Conservation (phyloP, 306 rosid genomes). For the Comarum palustre region DNA sequence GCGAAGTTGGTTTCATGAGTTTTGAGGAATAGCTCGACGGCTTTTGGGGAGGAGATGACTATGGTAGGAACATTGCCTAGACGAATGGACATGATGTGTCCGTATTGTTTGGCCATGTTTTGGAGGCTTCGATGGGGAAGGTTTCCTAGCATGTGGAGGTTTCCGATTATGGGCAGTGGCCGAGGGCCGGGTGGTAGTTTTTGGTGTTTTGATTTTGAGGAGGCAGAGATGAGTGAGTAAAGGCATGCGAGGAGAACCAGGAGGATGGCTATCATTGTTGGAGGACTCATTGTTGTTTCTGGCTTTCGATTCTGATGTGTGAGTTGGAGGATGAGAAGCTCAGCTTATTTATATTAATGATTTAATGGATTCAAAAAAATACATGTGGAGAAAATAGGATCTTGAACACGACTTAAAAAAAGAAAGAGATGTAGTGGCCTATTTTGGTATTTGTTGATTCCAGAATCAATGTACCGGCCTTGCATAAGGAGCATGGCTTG, state of each 20-base stretch:
- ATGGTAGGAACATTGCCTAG: conserved; percentile 37
- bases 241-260: conserved; percentile 2
- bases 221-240: neutral
- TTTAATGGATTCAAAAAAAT: too few relatives aligned
- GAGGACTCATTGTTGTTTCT: neutral
- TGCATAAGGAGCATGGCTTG: too few relatives aligned
- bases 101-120: conserved; percentile 36
- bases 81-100: conserved; percentile 44
- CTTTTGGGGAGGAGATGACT: conserved; percentile 15
- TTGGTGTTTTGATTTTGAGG: neutral
- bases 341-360: neutral
- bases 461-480: too few relatives aligned
- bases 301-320: neutral
- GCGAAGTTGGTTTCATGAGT: conserved; percentile 5
- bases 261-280: neutral
- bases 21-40: conserved; percentile 13
- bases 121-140: conserved; percentile 32
- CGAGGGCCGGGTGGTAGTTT: conserved; percentile 13
- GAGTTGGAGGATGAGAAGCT: neutral
- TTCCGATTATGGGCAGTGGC: conserved; percentile 4
- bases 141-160: conserved; percentile 12
- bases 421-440: too few relatives aligned
- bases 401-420: too few relatives aligned
- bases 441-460: too few relatives aligned
- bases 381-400: too few relatives aligned